Evolutionary conservation across 208 protist genomes (phyloP).

Genomic region (Wallacemonas collosoma): DNA sequence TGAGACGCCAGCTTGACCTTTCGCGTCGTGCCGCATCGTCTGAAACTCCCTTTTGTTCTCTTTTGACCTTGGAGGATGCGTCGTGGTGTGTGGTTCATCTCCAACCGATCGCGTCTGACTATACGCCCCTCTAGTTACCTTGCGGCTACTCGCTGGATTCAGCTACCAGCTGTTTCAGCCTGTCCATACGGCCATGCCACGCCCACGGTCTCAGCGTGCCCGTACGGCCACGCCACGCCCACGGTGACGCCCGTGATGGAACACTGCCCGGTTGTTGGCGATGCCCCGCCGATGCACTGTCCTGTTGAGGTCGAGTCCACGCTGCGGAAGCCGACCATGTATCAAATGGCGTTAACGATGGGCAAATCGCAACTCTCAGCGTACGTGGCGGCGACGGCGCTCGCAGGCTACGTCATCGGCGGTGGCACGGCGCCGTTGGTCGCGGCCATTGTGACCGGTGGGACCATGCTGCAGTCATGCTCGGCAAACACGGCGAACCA

Average conservation of each 20-base stretch:
- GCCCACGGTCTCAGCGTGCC: conserved; percentile 46
- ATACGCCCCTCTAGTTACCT: neutral
- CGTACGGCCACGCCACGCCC: conserved; percentile 34
- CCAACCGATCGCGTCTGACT: neutral
- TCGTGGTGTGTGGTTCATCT: conserved; percentile 6
- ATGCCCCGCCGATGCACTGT: conserved; percentile 42
- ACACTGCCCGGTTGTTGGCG: conserved; percentile 66
- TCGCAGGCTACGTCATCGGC: conserved; percentile 79
- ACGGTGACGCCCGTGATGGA: conserved; percentile 29
- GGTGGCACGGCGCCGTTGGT: conserved; percentile 54
- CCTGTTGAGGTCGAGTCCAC: conserved; percentile 40
- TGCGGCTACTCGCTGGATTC: conserved; percentile 22
- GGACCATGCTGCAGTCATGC: conserved; percentile 82
- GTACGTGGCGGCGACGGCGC: conserved; percentile 79
- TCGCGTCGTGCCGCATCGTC: too few relatives aligned
- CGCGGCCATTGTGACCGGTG: conserved; percentile 50
- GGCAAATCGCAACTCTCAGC: conserved; percentile 84
- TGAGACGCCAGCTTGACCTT: neutral
- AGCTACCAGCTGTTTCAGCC: conserved; percentile 36
- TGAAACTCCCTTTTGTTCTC: neutral
- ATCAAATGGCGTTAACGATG: conserved; percentile 54
- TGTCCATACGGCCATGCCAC: conserved; percentile 49
- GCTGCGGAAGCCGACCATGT: conserved; percentile 31
- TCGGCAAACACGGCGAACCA: conserved; percentile 92
- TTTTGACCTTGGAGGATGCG: neutral